A percentile compares a stretch with the other conserved stretches of the same genome.
These are phyloP conservation scores for Endotrypanum monterogeii DNA, from an alignment of 208 protist species.

Conservation along the genomic window DNA sequence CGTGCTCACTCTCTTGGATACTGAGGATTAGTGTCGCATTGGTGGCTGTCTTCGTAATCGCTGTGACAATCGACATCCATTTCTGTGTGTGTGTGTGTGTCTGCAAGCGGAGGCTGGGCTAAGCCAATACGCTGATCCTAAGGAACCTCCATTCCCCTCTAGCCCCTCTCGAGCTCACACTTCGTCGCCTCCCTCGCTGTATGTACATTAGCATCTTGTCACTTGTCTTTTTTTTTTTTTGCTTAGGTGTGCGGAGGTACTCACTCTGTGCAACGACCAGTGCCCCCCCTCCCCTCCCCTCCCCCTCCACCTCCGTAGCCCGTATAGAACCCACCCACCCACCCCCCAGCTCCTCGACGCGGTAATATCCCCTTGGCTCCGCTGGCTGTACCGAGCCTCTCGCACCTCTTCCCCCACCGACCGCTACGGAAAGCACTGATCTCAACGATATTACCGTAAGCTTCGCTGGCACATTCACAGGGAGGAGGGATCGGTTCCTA, in stretches of 20 bases:
- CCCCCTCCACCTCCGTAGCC: too few relatives aligned
- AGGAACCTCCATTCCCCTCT: background rate
- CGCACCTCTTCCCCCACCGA: too few relatives aligned
- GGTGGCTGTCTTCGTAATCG: background rate
- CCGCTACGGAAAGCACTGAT: too few relatives aligned
- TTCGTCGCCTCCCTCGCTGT: background rate
- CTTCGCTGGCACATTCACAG: too few relatives aligned
- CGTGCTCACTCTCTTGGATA: background rate
- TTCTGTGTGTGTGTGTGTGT: background rate
- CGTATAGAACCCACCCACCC: too few relatives aligned
- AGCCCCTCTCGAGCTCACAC: background rate
- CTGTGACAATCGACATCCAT: background rate
- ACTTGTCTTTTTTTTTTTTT: background rate
- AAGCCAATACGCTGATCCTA: background rate
- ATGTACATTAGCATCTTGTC: background rate
- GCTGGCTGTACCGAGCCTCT: too few relatives aligned
- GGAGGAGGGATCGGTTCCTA: background rate
- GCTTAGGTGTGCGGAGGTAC: background rate
- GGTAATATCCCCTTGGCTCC: too few relatives aligned
- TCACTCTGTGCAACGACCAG: too few relatives aligned
- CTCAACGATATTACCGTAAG: too few relatives aligned
- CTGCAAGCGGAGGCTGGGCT: too few relatives aligned
- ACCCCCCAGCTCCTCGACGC: too few relatives aligned
- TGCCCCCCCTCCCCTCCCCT: too few relatives aligned
- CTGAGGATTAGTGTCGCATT: background rate